Percentiles rank a stretch among this genome's conserved stretches.
Evolutionary conservation across 1,284 basidiomycete species (phyloP).

Genomic region (Trametes sp.): DNA sequence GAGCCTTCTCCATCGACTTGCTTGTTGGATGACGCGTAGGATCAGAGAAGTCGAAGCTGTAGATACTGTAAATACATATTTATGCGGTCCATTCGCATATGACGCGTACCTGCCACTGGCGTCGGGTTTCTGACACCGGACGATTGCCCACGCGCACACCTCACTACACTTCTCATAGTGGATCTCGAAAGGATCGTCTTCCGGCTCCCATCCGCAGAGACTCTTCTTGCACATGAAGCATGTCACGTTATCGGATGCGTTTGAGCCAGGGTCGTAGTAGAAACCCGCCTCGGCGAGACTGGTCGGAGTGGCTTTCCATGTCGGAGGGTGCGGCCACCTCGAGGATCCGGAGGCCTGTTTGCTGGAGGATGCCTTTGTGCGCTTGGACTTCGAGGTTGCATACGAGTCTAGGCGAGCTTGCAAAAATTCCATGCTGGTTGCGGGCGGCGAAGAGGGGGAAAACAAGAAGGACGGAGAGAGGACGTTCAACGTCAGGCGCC

Average conservation of each 20-base stretch:
- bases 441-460: conserved; percentile 7
- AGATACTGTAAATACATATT: background rate
- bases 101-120: conserved; percentile 64
- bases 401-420: conserved; percentile 69
- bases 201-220: conserved; percentile 79
- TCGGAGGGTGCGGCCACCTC: conserved; percentile 73
- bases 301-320: conserved; percentile 70
- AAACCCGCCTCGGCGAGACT: conserved; percentile 85
- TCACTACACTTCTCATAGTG: conserved; percentile 71
- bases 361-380: conserved; percentile 47
- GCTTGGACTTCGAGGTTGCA: conserved; percentile 48
- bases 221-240: conserved; percentile 83
- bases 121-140: conserved; percentile 69
- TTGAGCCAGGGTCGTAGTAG: conserved; percentile 71
- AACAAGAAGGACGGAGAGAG: conserved; percentile 7
- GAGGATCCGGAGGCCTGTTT: conserved; percentile 48
- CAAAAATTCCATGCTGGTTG: conserved; percentile 57
- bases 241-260: conserved; percentile 71
- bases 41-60: conserved; percentile 51
- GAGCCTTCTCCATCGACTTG: conserved; percentile 70
- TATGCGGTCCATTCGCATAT: background rate
- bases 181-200: conserved; percentile 83
- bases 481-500: conserved; percentile 15
- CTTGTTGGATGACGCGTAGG: conserved; percentile 69
- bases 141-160: conserved; percentile 78